Evolutionary conservation across 83 land plant species (phyloP), one percentile per base, ranked within the genome.

Genomic region (Thuja plicata): DNA sequence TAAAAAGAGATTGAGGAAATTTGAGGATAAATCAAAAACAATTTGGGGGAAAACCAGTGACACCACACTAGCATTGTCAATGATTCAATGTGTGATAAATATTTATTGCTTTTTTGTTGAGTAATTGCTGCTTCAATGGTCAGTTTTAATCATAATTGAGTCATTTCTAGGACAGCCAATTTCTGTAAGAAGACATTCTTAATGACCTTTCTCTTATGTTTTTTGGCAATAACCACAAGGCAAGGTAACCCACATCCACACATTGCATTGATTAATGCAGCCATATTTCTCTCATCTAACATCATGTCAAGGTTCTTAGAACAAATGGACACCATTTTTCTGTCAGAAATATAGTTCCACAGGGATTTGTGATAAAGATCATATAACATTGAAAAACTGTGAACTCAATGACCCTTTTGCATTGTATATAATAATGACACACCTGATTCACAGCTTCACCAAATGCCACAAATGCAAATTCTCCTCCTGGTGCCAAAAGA

Each of bases 391-490:
- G 30, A 83, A 82, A 13, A n/a, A 45, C 54, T 83, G 34, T 83
- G 34, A 46, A 46, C 30, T 24, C 30, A 8, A 17, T 45, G 16
- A 78, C 38, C 38, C 38, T 17, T 80, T 41, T 80, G 84, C 8
- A 38, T 21, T 40, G 21, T 79, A 79, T 79, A 9, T 79, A 9
- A 79, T 6, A 40, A 21, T n/a, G 21, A 52, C 45, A 71, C 88
- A 92, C 99, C 99, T 98, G 99, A 91, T 97, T 97, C 41, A 97
- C 99, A 89, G 99, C 99, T 91, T 98, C 99, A 73, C 99, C 99
- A 91, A 98, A 98, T 41, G 99, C 99, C 43, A 98, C 99, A 94
- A 98, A 98, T 34, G 99, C 99, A 90, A 98, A 98, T 88, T 98
- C 99, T 81, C 99, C 99, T 81, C 99, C 99, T 0, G 99, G 99